Percentiles rank a stretch among this genome's conserved stretches.
These are phyloP conservation scores for Lachnellula subtilissima DNA, from an alignment of 2,329 filamentous ascomycete species.

Conservation along the genomic window DNA sequence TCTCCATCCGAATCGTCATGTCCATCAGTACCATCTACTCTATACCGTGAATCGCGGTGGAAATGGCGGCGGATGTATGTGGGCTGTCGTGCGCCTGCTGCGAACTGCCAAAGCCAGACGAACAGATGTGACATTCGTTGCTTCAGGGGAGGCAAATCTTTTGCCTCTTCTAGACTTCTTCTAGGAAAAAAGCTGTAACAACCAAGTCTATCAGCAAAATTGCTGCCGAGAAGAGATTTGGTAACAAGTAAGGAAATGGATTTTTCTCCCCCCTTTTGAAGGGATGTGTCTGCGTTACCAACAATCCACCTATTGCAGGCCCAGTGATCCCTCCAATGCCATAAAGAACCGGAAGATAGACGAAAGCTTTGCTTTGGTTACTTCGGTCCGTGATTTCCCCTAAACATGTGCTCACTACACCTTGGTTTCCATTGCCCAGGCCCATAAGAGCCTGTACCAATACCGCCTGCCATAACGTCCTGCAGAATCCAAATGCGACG, in stretches of 20 bases:
- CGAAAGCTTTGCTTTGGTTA: conserved; percentile 91
- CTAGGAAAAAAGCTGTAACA: conserved; percentile 72
- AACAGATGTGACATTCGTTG: conserved; percentile 56
- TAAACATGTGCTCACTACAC: conserved; percentile 86
- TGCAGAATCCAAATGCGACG: conserved; percentile 80
- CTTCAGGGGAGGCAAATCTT: conserved; percentile 54
- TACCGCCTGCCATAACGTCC: conserved; percentile 75
- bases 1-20: conserved; percentile 34
- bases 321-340: conserved; percentile 90
- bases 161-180: conserved; percentile 76
- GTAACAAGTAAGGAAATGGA: conserved; percentile 75
- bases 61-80: conserved; percentile 48
- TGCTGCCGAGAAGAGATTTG: conserved; percentile 73
- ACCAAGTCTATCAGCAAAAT: conserved; percentile 70
- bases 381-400: conserved; percentile 93
- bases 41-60: conserved; percentile 28
- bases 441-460: conserved; percentile 88
- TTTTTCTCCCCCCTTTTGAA: conserved; percentile 47
- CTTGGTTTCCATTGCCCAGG: conserved; percentile 89
- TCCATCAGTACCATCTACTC: conserved; percentile 35
- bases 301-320: conserved; percentile 79
- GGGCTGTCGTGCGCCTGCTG: conserved; percentile 49
- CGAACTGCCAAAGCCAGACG: conserved; percentile 66
- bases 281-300: conserved; percentile 57
- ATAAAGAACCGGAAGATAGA: conserved; percentile 93